A percentile compares a stretch with the other conserved stretches of the same genome.
Evolutionary conservation across 1,284 basidiomycete genomes (phyloP).

Genomic region (Cutaneotrichosporon spelunceum): DNA sequence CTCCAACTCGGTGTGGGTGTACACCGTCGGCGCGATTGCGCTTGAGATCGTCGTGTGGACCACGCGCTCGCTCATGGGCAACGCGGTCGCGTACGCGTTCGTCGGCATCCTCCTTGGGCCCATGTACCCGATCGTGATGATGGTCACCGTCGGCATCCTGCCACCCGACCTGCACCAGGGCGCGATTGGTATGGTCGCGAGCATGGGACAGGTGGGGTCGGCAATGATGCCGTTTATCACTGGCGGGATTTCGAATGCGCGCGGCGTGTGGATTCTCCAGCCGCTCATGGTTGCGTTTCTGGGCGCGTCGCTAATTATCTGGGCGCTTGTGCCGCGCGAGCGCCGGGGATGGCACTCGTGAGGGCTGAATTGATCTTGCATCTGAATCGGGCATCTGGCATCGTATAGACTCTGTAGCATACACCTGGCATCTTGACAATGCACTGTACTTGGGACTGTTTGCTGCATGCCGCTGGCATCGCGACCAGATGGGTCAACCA

Average conservation of each 20-base stretch:
- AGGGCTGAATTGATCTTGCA: background rate
- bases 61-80: constrained; percentile 59
- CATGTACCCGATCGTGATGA: constrained; percentile 63
- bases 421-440: background rate
- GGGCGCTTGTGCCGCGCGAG: constrained; percentile 27
- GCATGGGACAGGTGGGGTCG: constrained; percentile 64
- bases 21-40: constrained; percentile 34
- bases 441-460: too few relatives aligned
- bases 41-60: constrained; percentile 65
- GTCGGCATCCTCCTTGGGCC: constrained; percentile 58
- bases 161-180: constrained; percentile 63
- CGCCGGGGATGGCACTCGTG: constrained; percentile 5
- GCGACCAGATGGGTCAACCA: too few relatives aligned
- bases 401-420: background rate
- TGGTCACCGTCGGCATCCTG: constrained; percentile 52
- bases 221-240: constrained; percentile 62
- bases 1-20: constrained; percentile 38
- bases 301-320: constrained; percentile 31
- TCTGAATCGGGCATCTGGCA: background rate
- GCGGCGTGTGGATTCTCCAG: constrained; percentile 47
- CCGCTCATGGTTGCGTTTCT: constrained; percentile 42
- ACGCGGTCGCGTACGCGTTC: constrained; percentile 61
- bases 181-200: constrained; percentile 62
- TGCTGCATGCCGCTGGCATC: too few relatives aligned
- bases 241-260: constrained; percentile 38